These are phyloP conservation scores for Adansonia gregorii DNA, from an alignment of 441 rosid species.

Conservation along the genomic window DNA sequence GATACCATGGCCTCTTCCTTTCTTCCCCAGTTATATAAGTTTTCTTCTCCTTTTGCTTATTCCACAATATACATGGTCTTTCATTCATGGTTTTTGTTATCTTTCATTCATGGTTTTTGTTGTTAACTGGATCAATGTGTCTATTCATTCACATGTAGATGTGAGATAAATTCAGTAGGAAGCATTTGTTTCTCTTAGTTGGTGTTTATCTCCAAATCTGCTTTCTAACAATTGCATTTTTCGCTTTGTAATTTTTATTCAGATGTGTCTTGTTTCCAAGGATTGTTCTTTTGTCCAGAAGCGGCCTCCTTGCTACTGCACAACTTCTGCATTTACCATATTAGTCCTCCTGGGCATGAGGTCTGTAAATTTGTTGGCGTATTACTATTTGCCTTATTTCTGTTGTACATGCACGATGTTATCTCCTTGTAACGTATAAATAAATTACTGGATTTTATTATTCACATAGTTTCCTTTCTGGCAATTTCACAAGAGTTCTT, in stretches of 20 bases:
- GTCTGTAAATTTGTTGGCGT: slow-evolving; percentile 50
- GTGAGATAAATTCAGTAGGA: background rate
- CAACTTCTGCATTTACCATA: slow-evolving; percentile 79
- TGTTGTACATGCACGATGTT: slow-evolving; percentile 24
- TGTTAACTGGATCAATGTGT: background rate
- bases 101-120: background rate
- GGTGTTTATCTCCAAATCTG: slow-evolving; percentile 16
- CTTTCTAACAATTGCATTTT: slow-evolving; percentile 33
- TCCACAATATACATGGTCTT: background rate
- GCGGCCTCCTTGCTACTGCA: slow-evolving; percentile 72
- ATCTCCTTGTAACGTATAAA: slow-evolving; percentile 17
- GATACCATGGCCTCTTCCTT: background rate
- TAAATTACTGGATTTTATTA: slow-evolving; percentile 32
- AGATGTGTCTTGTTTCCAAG: slow-evolving; percentile 79
- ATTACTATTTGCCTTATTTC: slow-evolving; percentile 7
- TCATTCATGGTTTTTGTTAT: background rate
- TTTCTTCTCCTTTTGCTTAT: background rate
- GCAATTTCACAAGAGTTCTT: slow-evolving; percentile 62
- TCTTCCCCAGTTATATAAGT: background rate
- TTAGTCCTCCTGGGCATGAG: slow-evolving; percentile 85
- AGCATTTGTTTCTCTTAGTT: slow-evolving; percentile 17
- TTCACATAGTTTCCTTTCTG: slow-evolving; percentile 47
- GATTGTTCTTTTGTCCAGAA: slow-evolving; percentile 80
- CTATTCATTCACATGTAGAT: background rate
- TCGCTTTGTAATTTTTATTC: slow-evolving; percentile 22